Evolutionary conservation across 768 basidiomycete species (phyloP), one percentile per base, ranked within the genome.

Genomic region (Hericium erinaceus): DNA sequence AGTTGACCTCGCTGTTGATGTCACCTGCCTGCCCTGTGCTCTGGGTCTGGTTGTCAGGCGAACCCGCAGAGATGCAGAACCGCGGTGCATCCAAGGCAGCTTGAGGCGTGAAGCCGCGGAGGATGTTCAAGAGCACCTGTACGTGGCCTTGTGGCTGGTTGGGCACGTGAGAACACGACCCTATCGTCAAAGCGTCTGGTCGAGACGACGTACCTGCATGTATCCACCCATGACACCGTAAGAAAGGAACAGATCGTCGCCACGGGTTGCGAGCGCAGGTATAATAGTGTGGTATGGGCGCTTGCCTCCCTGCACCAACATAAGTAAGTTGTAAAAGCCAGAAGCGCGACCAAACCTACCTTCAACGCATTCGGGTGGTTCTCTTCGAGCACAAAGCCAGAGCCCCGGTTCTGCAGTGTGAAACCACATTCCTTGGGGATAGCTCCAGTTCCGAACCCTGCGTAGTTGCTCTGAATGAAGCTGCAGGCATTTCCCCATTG

Each of bases 341-440:
- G n/a, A n/a, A 48, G 10, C 22, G 20, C 11, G 16, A 24, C 13
- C 10, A 48, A 13, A 56, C 66, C 59, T 54, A 89, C 92, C 73
- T 86, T 74, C 54, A 98, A 73, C 33, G 78, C 80, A 66, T 99
- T 98, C 1, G 92, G 88, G 67, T 98, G 95, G 1, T 81, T 82
- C 57, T 90, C 81, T 54, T 79, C 76, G 22, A 98, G 75, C 7
- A 82, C 76, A 69, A 99, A 99, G 5, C 89, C 87, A 11, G 83
- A 77, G 2, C 97, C 97, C 57, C 97, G 80, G 70, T 97, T 97
- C 72, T 99, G 97, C 13, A 99, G 78, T 0, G 94, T 97, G 70
- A 99, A 99, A 0, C 97, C 97, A 64, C 94, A 97, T 0, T 87
- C 93, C 64, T 89, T 86, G 0, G 97, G 97, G 40, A 99, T 77